Percentiles rank a stretch among this genome's conserved stretches.
Evolutionary conservation across 345 rosid genomes (phyloP).

Genomic region (Bruguiera sexangula): DNA sequence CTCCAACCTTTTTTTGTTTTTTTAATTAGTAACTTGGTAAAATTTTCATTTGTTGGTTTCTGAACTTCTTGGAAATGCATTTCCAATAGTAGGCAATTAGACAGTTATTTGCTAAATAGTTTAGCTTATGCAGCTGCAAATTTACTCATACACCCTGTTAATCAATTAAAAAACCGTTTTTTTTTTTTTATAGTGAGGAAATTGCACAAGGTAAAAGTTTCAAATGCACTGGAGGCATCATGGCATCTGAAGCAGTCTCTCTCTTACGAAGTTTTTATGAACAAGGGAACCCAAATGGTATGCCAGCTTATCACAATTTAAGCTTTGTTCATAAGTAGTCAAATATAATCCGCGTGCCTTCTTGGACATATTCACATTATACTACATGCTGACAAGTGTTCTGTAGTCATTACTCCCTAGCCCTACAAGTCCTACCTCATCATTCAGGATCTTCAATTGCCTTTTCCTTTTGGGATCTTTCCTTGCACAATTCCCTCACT

Average conservation of each 20-base stretch:
- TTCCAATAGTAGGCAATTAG: neutral
- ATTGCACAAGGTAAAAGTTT: slow-evolving; percentile 38
- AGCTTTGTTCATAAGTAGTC: neutral
- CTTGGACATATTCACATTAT: no score
- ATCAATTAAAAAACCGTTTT: neutral
- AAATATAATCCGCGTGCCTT: neutral
- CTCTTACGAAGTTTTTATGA: slow-evolving; percentile 72
- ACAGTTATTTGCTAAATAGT: neutral
- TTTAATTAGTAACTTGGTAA: no score
- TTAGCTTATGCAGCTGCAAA: no score
- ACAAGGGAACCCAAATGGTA: slow-evolving; percentile 89
- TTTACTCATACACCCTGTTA: slow-evolving; percentile 7
- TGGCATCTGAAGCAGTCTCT: slow-evolving; percentile 70
- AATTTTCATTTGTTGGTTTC: no score
- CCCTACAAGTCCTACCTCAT: no score
- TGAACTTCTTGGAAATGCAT: neutral
- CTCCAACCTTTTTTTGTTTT: no score
- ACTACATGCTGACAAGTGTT: no score
- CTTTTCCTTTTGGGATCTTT: no score
- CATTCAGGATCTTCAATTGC: no score
- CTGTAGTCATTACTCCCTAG: no score
- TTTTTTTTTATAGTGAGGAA: slow-evolving; percentile 29
- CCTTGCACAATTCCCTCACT: no score
- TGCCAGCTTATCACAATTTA: neutral
- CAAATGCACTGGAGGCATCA: slow-evolving; percentile 61